Evolutionary conservation across 1,284 basidiomycete species (phyloP).

Genomic region (Tylopilus sp.): DNA sequence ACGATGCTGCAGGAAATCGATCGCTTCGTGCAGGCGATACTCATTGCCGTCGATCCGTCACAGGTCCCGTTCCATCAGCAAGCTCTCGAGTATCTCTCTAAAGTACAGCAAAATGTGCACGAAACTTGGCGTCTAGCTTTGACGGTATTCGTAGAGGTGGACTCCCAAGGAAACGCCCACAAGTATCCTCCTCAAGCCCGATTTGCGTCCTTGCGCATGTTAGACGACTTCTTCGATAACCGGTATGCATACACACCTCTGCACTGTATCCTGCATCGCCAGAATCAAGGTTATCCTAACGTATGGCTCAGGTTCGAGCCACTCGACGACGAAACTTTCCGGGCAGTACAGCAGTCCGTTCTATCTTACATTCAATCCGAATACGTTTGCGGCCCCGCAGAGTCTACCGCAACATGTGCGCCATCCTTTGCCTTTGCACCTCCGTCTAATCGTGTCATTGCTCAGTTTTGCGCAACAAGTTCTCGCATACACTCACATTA

Average conservation of each 20-base stretch:
- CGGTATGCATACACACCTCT: slow-evolving; percentile 50
- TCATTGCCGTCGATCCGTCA: slow-evolving; percentile 77
- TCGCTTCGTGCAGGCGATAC: slow-evolving; percentile 77
- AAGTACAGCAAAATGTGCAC: slow-evolving; percentile 69
- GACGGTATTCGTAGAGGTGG: slow-evolving; percentile 64
- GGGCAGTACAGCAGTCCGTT: slow-evolving; percentile 64
- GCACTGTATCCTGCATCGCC: not conserved
- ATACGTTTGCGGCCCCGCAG: slow-evolving; percentile 73
- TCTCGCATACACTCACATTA: slow-evolving; percentile 94
- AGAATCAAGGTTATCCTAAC: slow-evolving; percentile 5
- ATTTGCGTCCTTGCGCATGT: slow-evolving; percentile 81
- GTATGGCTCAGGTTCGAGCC: slow-evolving; percentile 55
- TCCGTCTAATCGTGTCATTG: slow-evolving; percentile 9
- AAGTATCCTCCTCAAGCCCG: slow-evolving; percentile 74
- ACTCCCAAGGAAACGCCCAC: slow-evolving; percentile 47
- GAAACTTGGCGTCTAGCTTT: slow-evolving; percentile 80
- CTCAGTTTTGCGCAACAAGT: slow-evolving; percentile 90
- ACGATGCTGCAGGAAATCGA: slow-evolving; percentile 70
- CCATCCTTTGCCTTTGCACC: slow-evolving; percentile 13
- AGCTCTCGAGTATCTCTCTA: slow-evolving; percentile 77
- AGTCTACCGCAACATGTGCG: slow-evolving; percentile 72
- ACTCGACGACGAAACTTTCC: slow-evolving; percentile 66
- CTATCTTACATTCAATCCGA: slow-evolving; percentile 76
- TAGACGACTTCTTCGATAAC: slow-evolving; percentile 84
- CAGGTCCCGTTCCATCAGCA: slow-evolving; percentile 69